Conservation (phyloP, 2,329 filamentous ascomycete species). For the Botrytis medusae region DNA sequence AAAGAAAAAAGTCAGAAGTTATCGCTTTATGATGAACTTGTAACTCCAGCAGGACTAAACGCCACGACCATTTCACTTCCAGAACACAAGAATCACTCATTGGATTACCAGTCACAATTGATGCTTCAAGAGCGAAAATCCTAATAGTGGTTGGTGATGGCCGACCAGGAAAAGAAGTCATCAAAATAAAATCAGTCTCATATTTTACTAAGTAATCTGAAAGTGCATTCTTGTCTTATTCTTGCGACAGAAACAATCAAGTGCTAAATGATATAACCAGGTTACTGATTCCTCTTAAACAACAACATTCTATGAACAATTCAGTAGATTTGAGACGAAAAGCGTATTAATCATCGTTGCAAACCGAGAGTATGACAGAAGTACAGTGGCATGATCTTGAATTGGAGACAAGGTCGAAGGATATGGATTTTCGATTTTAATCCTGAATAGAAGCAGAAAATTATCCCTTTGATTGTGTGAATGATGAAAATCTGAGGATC, state of each 20-base stretch:
- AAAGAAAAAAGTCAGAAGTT: neutral
- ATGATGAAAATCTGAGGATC: neutral
- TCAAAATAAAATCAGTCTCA: neutral
- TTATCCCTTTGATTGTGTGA: neutral
- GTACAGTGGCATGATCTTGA: neutral
- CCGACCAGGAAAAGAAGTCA: rapidly evolving
- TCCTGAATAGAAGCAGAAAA: neutral
- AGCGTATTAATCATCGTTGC: too few relatives aligned
- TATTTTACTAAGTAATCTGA: neutral
- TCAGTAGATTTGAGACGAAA: neutral
- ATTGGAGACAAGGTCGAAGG: neutral
- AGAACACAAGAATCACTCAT: neutral
- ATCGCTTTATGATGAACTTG: neutral
- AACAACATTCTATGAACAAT: too few relatives aligned
- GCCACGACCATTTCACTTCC: rapidly evolving
- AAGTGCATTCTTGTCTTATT: neutral
- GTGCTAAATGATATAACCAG: neutral
- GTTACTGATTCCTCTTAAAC: neutral
- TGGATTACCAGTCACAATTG: neutral
- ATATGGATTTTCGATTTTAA: neutral
- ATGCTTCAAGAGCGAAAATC: neutral
- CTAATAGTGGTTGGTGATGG: neutral
- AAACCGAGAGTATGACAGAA: neutral
- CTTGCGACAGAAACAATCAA: neutral
- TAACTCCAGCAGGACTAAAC: neutral